Evolutionary conservation across 2,329 filamentous ascomycete genomes (phyloP).

Genomic region (Alternaria arbusti): DNA sequence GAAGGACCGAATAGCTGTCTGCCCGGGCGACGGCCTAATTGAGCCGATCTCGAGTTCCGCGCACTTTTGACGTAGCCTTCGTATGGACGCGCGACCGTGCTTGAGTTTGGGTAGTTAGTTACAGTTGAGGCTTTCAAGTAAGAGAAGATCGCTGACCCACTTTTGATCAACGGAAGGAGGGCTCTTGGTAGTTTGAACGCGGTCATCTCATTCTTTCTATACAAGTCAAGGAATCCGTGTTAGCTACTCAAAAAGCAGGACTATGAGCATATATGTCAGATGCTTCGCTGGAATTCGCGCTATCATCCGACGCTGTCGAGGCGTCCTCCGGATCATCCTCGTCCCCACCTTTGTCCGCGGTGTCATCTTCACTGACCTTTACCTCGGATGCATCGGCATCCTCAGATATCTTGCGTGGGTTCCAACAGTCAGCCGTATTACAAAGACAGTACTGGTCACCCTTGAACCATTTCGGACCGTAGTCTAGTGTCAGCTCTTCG

Average conservation of each 20-base stretch:
- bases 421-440: background rate
- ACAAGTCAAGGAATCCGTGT: background rate
- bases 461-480: slow-evolving; percentile 8
- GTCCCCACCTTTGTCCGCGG: background rate
- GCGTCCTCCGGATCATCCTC: background rate
- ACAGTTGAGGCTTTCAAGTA: background rate
- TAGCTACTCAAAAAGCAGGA: background rate
- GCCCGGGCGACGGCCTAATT: background rate
- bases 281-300: background rate
- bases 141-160: background rate
- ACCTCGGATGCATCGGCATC: background rate
- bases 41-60: background rate
- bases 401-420: background rate
- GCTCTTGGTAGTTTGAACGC: background rate
- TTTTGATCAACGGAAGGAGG: background rate
- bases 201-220: background rate
- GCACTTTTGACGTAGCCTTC: background rate
- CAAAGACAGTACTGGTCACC: background rate
- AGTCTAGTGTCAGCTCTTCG: slow-evolving; percentile 16
- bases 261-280: background rate
- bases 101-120: background rate
- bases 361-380: background rate
- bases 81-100: background rate
- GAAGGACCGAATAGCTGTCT: background rate
- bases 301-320: background rate